Evolutionary conservation across 139 green algal genomes (phyloP).

Genomic region (Tetradesmus lagerheimii): DNA sequence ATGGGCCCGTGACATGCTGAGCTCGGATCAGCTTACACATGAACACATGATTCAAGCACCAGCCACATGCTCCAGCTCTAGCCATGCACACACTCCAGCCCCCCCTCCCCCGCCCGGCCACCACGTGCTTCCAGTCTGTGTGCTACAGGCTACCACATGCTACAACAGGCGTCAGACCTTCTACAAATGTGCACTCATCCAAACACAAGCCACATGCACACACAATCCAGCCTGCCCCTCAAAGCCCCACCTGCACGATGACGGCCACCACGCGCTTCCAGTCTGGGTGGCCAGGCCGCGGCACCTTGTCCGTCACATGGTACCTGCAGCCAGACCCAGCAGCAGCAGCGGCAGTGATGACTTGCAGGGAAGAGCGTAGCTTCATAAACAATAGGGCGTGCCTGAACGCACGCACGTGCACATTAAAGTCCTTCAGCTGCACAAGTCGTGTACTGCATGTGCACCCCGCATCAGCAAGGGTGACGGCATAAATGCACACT

Average conservation of each 20-base stretch:
- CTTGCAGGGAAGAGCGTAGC: no score
- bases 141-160: not conserved
- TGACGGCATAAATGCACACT: no score
- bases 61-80: no score
- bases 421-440: no score
- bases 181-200: not conserved
- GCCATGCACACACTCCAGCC: not conserved
- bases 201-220: not conserved
- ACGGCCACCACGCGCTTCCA: conserved; percentile 71
- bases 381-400: no score
- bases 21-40: no score
- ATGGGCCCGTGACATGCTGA: no score
- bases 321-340: not conserved
- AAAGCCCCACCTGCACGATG: conserved; percentile 52
- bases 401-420: no score
- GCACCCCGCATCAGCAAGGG: no score
- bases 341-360: no score
- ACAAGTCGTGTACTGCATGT: no score
- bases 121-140: conserved; percentile 60
- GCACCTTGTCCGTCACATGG: conserved; percentile 41
- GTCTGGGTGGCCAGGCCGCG: conserved; percentile 34
- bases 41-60: not conserved
- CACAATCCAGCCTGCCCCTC: not conserved
- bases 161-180: not conserved
- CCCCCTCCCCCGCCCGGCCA: conserved; percentile 51